A percentile compares a stretch with the other conserved stretches of the same genome.
These are phyloP conservation scores for Lathyrus oleraceus DNA, from an alignment of 306 rosid genomes.

Conservation along the genomic window DNA sequence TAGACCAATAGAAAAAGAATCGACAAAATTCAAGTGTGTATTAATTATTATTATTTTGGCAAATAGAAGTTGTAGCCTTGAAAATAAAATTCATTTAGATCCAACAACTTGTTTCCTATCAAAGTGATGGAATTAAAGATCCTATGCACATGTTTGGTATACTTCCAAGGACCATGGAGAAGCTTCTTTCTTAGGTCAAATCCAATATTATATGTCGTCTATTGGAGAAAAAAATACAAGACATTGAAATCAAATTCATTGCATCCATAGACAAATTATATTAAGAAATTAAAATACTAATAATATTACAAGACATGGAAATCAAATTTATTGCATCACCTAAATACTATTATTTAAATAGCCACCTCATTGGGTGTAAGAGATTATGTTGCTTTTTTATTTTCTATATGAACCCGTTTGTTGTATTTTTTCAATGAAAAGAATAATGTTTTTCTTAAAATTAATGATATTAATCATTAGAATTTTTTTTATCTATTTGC, in stretches of 20 bases:
- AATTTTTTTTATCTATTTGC: no score
- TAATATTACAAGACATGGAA: no score
- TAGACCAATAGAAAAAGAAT: slow-evolving; percentile 28
- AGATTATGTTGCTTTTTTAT: no score
- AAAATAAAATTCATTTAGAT: background rate
- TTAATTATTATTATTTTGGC: background rate
- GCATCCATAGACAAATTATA: background rate
- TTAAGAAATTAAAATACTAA: no score
- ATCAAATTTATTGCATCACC: background rate
- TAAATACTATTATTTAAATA: no score
- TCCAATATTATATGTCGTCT: slow-evolving; percentile 25
- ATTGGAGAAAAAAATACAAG: background rate
- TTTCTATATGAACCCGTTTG: no score
- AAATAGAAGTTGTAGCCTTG: background rate
- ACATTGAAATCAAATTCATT: slow-evolving; percentile 17
- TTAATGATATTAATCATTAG: no score
- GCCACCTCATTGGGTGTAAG: no score
- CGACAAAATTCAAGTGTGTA: background rate
- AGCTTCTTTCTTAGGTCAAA: slow-evolving; percentile 33
- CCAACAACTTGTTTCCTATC: background rate
- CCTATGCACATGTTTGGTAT: slow-evolving; percentile 25
- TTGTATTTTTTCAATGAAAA: no score
- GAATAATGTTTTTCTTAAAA: no score
- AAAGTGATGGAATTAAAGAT: slow-evolving; percentile 5
- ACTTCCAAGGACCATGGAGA: slow-evolving; percentile 34